Conservation (phyloP, 352 stramenopile genomes). For the Globisporangium orthogonon region DNA sequence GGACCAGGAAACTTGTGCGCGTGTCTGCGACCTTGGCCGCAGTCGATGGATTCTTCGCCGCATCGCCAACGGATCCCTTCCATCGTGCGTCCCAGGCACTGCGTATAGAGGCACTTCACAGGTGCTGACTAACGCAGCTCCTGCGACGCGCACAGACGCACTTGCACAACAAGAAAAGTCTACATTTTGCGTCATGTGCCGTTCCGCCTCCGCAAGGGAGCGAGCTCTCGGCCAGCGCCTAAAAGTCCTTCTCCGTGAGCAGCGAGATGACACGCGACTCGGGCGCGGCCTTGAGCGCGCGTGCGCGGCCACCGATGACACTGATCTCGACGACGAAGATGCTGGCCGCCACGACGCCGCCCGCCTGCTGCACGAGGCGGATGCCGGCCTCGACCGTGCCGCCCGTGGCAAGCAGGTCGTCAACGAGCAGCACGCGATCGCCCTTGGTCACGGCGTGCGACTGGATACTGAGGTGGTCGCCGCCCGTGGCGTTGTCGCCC, state of each 20-base stretch:
- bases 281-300: constrained; percentile 33
- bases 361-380: constrained; percentile 83
- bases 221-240: constrained; percentile 2
- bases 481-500: constrained; percentile 78
- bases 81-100: too few species aligned
- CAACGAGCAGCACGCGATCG: constrained; percentile 93
- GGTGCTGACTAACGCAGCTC: too few species aligned
- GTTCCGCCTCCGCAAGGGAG: not conserved
- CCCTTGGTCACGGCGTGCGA: constrained; percentile 63
- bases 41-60: too few species aligned
- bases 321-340: constrained; percentile 95
- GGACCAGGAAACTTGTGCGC: too few species aligned
- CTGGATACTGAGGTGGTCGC: constrained; percentile 87
- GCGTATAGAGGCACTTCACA: too few species aligned
- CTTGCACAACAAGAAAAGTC: too few species aligned
- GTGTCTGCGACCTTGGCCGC: too few species aligned
- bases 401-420: constrained; percentile 96
- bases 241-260: constrained; percentile 67
- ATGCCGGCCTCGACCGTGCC: constrained; percentile 90
- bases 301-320: constrained; percentile 45
- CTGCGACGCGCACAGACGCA: too few species aligned
- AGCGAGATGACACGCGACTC: constrained; percentile 51
- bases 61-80: too few species aligned
- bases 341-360: constrained; percentile 85
- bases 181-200: too few species aligned